phyloP scores from a whole-genome alignment of 75 land plant genomes.

The Ceratopteris richardii region DNA sequence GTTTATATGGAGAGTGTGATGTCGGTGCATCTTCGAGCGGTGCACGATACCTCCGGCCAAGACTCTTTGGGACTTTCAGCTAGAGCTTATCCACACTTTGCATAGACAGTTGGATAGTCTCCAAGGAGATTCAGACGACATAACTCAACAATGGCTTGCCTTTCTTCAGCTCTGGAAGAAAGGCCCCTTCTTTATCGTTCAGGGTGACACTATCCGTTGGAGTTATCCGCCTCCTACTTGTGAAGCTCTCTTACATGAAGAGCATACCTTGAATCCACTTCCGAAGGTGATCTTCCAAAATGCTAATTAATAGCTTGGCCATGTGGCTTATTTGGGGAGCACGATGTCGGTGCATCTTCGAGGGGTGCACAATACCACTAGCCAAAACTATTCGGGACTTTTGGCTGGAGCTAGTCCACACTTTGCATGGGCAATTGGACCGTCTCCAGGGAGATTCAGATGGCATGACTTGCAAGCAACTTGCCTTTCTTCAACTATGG shows the following conservation, averaged over 20 bases:
- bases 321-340: too few species aligned
- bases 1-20: too few species aligned
- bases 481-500: background rate
- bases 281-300: too few species aligned
- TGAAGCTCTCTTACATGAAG: too few species aligned
- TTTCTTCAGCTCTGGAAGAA: background rate
- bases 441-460: background rate
- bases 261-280: too few species aligned
- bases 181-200: background rate
- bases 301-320: too few species aligned
- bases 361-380: background rate
- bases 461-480: background rate
- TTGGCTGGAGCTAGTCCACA: conserved; percentile 1
- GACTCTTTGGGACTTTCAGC: background rate
- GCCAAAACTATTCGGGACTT: background rate
- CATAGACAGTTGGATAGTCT: background rate
- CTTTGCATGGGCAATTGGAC: background rate
- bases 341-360: background rate
- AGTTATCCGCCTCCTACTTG: too few species aligned
- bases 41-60: background rate
- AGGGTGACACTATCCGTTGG: too few species aligned
- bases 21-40: background rate
- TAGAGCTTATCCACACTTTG: background rate
- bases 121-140: background rate
- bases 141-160: background rate